phyloP scores from a whole-genome alignment of 2,329 filamentous ascomycete genomes.

The Keithomyces neogunnii region DNA sequence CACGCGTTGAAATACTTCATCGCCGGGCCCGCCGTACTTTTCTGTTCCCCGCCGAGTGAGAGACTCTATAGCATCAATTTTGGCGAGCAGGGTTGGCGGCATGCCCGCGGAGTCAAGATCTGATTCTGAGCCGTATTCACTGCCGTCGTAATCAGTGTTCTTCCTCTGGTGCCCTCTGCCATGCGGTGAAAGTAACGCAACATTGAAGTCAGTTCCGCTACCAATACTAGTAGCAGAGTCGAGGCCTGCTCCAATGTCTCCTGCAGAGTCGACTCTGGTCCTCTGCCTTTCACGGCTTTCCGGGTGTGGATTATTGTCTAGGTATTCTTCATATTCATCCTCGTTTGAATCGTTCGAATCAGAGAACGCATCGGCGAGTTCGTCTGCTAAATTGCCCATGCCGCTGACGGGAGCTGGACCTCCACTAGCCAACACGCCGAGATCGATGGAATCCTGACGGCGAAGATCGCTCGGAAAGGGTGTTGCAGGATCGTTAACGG shows the following conservation, averaged over 20 bases:
- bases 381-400: constrained; percentile 71
- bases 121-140: constrained; percentile 65
- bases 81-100: constrained; percentile 55
- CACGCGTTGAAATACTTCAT: constrained; percentile 60
- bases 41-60: constrained; percentile 59
- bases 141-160: constrained; percentile 61
- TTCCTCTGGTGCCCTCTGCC: constrained; percentile 36
- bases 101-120: constrained; percentile 63
- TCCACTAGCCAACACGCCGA: constrained; percentile 34
- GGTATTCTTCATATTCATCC: constrained; percentile 37
- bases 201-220: constrained; percentile 24
- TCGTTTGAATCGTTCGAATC: constrained; percentile 58
- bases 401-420: constrained; percentile 42
- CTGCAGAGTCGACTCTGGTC: neutral
- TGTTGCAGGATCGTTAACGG: constrained; percentile 39
- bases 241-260: constrained; percentile 7
- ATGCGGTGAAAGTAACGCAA: constrained; percentile 35
- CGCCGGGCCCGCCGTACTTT: constrained; percentile 54
- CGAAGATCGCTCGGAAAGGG: constrained; percentile 40
- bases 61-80: constrained; percentile 65
- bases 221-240: constrained; percentile 25
- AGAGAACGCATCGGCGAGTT: constrained; percentile 65
- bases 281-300: constrained; percentile 1
- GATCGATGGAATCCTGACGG: constrained; percentile 38
- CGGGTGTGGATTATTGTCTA: neutral